A percentile compares a stretch with the other conserved stretches of the same genome.
These are phyloP conservation scores for Cucurbita maxima DNA, from an alignment of 306 rosid genomes.

Conservation along the genomic window DNA sequence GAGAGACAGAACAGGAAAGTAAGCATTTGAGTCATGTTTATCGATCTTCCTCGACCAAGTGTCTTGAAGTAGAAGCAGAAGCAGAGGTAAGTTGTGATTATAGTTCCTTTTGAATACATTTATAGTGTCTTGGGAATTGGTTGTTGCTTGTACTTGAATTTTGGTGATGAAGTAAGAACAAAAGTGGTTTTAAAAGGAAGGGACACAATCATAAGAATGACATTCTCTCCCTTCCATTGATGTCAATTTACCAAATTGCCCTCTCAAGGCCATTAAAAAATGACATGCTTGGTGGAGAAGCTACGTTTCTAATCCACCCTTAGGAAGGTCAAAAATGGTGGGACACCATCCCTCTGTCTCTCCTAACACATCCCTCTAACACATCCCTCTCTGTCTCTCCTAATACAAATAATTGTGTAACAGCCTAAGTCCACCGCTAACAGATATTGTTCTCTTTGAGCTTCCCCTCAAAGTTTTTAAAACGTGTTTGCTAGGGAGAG, in stretches of 20 bases:
- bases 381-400: too few relatives aligned
- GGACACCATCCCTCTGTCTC: neutral
- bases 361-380: too few relatives aligned
- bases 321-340: neutral
- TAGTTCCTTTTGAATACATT: constrained; percentile 23
- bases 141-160: constrained; percentile 49
- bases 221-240: constrained; percentile 2
- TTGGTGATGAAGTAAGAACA: constrained; percentile 14
- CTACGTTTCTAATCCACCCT: neutral
- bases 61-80: constrained; percentile 10
- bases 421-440: too few relatives aligned
- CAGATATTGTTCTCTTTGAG: too few relatives aligned
- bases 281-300: constrained; percentile 2
- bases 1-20: constrained; percentile 28
- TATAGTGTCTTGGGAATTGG: constrained; percentile 41
- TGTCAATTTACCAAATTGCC: constrained; percentile 8
- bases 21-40: constrained; percentile 19
- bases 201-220: constrained; percentile 45
- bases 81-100: constrained; percentile 13
- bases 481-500: too few relatives aligned
- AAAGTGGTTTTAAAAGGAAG: constrained; percentile 21
- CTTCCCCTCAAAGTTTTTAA: too few relatives aligned
- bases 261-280: neutral
- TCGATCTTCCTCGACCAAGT: neutral
- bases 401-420: too few relatives aligned